Base-by-base conservation (phyloP, 495 filamentous ascomycete species). In the Cryomyces antarcticus region DNA sequence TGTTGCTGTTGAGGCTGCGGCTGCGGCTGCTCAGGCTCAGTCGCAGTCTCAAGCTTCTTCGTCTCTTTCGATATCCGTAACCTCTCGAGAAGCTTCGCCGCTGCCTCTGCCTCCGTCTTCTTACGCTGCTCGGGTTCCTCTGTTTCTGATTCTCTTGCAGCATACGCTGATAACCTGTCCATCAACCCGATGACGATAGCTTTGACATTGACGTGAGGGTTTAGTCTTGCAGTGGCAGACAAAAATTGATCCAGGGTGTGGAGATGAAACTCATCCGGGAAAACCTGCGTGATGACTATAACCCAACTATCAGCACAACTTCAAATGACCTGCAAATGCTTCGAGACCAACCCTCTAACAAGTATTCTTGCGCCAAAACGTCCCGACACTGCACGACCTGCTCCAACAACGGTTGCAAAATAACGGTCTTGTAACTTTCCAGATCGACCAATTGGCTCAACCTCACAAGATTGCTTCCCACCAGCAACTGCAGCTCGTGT, bases 301-400 rank as follows among this genome's bases (percentile, higher is more conserved):
- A 37, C 17, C 24, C 42, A 30, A 40, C 17, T 24, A 43, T 54
- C 49, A 67, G 59, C 39, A 49, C 5, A 28, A 34, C 27, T 43
- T 11, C 28, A 38, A 39, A 28, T 41, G 31, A 28, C 10, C 37
- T 10, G 24, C 6, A 40, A 34, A 24, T 37, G 10, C 9, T 24
- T 31, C 30, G 4, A 44, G 39, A 48, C 60, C 38, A 60, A 77
- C 77, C 76, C 71, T 97, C 89, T 35, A 96, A 67, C 12, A 97
- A 70, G 66, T 97, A 97, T 58, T 97, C 89, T 59, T 97, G 89
- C 28, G 89, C 89, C 46, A 97, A 60, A 5, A 97, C 85, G 68
- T 97, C 89, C 34, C 89, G 77, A 56, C 89, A 97, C 57, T 96
- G 88, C 31, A 97, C 89, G 41, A 97, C 87, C 60, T 97, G 89